Percentiles rank a stretch among this genome's conserved stretches.
Evolutionary conservation across 2,329 filamentous ascomycete genomes (phyloP).

Genomic region (Westerdykella sp.): DNA sequence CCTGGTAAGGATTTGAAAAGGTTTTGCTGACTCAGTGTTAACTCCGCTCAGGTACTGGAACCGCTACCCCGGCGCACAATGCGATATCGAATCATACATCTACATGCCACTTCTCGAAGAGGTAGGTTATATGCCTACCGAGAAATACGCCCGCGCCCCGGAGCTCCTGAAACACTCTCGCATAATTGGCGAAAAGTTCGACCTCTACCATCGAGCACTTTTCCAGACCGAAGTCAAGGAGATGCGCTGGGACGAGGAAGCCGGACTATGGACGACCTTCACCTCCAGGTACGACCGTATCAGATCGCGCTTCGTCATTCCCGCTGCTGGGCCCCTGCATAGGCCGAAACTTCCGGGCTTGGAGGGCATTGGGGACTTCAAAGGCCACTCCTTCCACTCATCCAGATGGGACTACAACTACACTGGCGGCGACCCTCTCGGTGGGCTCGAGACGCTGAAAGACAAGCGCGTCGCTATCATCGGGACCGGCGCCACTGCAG

Average conservation of each 20-base stretch:
- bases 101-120: conserved; percentile 27
- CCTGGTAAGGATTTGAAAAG: conserved; percentile 27
- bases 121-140: conserved; percentile 47
- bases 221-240: conserved; percentile 44
- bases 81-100: conserved; percentile 26
- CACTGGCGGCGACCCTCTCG: conserved; percentile 16
- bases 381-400: conserved; percentile 25
- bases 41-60: conserved; percentile 39
- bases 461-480: conserved; percentile 33
- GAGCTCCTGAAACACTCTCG: conserved; percentile 46
- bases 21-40: conserved; percentile 2
- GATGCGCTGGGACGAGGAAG: conserved; percentile 45
- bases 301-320: conserved; percentile 37
- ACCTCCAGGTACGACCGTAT: conserved; percentile 24
- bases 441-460: conserved; percentile 29
- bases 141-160: conserved; percentile 42
- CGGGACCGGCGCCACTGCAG: conserved; percentile 29
- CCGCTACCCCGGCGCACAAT: conserved; percentile 20
- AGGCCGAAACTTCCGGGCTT: conserved; percentile 35
- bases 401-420: conserved; percentile 22
- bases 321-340: conserved; percentile 39
- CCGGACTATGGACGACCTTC: conserved; percentile 24
- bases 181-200: conserved; percentile 41
- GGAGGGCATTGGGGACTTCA: conserved; percentile 16
- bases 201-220: conserved; percentile 39